Base-by-base conservation (phyloP, 2,329 filamentous ascomycete genomes). In the Clonostachys rosea region DNA sequence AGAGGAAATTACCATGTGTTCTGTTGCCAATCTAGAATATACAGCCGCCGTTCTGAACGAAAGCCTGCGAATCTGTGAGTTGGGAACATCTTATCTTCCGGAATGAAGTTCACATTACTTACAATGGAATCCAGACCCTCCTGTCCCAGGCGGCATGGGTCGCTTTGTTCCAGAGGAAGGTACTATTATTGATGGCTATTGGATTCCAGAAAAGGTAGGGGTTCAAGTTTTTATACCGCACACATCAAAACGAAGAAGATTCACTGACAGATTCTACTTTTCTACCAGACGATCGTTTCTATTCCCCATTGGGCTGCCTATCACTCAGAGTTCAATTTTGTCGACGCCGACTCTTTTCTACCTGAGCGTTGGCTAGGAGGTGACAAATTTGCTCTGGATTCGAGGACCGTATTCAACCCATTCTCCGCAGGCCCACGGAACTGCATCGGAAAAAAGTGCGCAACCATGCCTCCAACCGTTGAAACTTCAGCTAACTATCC, bases 31-130 rank as follows among this genome's bases (percentile, higher is more conserved):
- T 2, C 67, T 67, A 24, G 43, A 36, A 1, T 75, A 68, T 45
- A 59, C 76, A 2, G 57, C 59, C 13, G 71, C 70, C 3, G 68
- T 66, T 40, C 60, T 75, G 16, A 67, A 58, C 20, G 52, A 59
- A 43, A 45, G 52, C 9, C 53, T 56, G 2, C 54, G 54, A 16
- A 52, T 68, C 33, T 30, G 24, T 30, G 4, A 30, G 24, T 10
- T 30, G 9, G 24, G 24, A 30, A 30, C 9, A 30, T 10, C 24
- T 10, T 9, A 30, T 30, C 24, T 10, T 10, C 24, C 24, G 9
- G 9, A 30, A 30, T 30, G 9, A 30, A 3, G 4, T 30, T 5
- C 18, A 30, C 24, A 30, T 30, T 30, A 30, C 24, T 30, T 30
- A 30, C 9, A 30, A 9, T 30, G 24, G 9, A 30, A 10, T 30